These are phyloP conservation scores for Solanum hybrid DNA, from an alignment of 305 asterid species.

Conservation along the genomic window DNA sequence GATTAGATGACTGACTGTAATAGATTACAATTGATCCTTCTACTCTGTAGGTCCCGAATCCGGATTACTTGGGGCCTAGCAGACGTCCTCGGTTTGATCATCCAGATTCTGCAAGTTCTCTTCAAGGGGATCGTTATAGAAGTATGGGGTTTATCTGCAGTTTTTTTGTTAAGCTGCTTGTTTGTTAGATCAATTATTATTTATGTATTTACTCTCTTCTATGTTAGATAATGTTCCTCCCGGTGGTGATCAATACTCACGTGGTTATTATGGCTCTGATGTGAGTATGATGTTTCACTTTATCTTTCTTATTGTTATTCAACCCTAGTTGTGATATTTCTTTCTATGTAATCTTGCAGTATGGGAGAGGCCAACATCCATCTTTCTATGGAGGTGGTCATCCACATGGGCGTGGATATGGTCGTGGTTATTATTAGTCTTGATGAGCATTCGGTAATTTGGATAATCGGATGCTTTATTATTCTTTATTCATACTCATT, in stretches of 20 bases:
- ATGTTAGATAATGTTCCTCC: constrained; percentile 25
- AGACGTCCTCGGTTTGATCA: constrained; percentile 36
- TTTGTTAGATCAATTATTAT: not conserved
- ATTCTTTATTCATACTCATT: not conserved
- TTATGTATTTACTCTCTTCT: not conserved
- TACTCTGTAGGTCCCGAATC: constrained; percentile 28
- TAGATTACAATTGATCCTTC: not conserved
- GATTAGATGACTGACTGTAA: not conserved
- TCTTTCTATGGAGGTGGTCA: constrained; percentile 30
- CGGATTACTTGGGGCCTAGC: constrained; percentile 35
- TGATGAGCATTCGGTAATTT: constrained; percentile 18
- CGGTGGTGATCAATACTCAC: constrained; percentile 19
- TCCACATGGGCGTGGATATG: constrained; percentile 33
- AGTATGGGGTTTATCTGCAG: constrained; percentile 15
- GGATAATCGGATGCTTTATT: not conserved
- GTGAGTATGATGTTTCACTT: constrained; percentile 26
- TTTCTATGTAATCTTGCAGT: constrained; percentile 20
- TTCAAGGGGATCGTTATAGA: constrained; percentile 22
- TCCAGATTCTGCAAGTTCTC: constrained; percentile 25
- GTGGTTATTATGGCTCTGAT: constrained; percentile 29
- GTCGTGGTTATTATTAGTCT: constrained; percentile 24
- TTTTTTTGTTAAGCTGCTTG: not conserved
- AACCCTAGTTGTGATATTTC: not conserved
- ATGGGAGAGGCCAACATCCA: constrained; percentile 29
- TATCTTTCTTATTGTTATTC: not conserved